Percentiles rank a stretch among this genome's conserved stretches.
Evolutionary conservation across 148 eudicot species (phyloP).

Genomic region (Rhododendron williamsianum): DNA sequence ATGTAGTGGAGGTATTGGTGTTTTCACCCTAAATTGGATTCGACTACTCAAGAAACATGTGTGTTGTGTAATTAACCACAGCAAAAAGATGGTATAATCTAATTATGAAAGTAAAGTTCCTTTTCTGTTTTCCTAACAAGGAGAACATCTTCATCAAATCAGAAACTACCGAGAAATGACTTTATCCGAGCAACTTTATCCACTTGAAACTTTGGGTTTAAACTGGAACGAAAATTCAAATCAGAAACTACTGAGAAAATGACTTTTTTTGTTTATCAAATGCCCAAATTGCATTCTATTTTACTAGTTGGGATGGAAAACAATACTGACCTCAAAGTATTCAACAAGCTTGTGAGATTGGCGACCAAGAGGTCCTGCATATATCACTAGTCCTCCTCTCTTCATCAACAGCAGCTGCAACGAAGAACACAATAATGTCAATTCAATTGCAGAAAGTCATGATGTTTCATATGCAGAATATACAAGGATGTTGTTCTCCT

Average conservation of each 20-base stretch:
- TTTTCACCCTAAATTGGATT: background rate
- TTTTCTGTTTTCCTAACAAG: background rate
- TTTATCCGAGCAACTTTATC: background rate
- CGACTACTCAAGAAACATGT: background rate
- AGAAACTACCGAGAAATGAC: too few relatives aligned
- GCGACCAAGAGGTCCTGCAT: constrained; percentile 41
- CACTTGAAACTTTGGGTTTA: background rate
- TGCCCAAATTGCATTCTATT: background rate
- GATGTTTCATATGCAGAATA: background rate
- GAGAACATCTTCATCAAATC: background rate
- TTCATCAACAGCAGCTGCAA: constrained; percentile 45
- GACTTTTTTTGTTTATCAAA: background rate
- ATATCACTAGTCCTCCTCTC: constrained; percentile 50
- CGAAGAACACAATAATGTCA: background rate
- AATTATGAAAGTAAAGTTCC: background rate
- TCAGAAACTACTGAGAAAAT: background rate
- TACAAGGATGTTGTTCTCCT: background rate
- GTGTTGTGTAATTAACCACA: background rate
- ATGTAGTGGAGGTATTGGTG: background rate
- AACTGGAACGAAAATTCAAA: background rate
- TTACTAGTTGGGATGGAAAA: background rate
- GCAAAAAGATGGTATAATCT: background rate
- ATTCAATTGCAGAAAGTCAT: background rate
- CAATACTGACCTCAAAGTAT: constrained; percentile 38
- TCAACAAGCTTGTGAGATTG: constrained; percentile 33